Evolutionary conservation across 257 asterid genomes (phyloP).

Genomic region (Buddleja alternifolia): DNA sequence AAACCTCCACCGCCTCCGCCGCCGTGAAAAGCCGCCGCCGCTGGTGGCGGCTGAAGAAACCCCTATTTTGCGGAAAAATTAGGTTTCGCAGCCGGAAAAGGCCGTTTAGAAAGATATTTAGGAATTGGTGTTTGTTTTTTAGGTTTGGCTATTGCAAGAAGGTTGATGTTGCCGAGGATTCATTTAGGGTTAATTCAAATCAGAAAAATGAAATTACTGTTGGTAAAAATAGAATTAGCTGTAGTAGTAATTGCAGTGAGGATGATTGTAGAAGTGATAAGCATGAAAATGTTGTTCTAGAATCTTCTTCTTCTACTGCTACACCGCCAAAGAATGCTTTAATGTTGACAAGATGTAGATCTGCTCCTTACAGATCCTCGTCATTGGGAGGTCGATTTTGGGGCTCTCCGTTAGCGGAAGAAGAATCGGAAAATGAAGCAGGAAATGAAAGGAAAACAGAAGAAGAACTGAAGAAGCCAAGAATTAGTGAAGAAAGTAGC

Average conservation of each 20-base stretch:
- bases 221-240: slow-evolving; percentile 6
- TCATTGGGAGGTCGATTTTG: slow-evolving; percentile 74
- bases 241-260: slow-evolving; percentile 25
- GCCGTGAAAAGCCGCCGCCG: slow-evolving; percentile 38
- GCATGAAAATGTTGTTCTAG: slow-evolving; percentile 27
- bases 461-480: too few species aligned
- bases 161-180: slow-evolving; percentile 46
- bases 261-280: neutral
- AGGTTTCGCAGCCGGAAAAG: slow-evolving; percentile 28
- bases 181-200: slow-evolving; percentile 35
- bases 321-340: slow-evolving; percentile 74
- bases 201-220: slow-evolving; percentile 16
- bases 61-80: slow-evolving; percentile 24
- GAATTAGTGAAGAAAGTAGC: slow-evolving; percentile 28
- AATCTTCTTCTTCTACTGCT: slow-evolving; percentile 29
- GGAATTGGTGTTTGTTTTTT: slow-evolving; percentile 47
- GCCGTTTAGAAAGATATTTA: slow-evolving; percentile 26
- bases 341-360: slow-evolving; percentile 83
- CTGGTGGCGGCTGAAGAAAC: slow-evolving; percentile 41
- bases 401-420: slow-evolving; percentile 56
- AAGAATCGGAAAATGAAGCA: slow-evolving; percentile 13
- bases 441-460: slow-evolving; percentile 6
- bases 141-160: slow-evolving; percentile 54
- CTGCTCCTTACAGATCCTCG: slow-evolving; percentile 95
- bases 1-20: neutral